Conservation (phyloP, 169 alveolate genomes). For the Plasmodium yoelii region DNA sequence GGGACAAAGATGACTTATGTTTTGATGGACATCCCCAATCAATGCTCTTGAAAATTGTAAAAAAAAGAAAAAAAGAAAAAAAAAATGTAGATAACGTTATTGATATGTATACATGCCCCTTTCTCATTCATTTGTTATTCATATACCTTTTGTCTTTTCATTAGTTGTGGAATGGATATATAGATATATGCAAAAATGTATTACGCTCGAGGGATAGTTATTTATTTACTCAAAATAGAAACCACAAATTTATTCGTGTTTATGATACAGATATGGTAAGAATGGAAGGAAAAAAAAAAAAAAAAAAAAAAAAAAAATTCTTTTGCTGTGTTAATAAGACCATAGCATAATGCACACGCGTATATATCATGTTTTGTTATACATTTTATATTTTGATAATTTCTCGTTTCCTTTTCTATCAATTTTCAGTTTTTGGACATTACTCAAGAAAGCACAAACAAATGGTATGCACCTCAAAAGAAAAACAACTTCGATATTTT, state of each 20-base stretch:
- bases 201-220: conserved; percentile 37
- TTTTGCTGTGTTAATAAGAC: neutral
- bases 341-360: neutral
- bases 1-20: conserved; percentile 44
- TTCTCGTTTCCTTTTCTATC: neutral
- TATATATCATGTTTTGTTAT: neutral
- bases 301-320: too few relatives aligned
- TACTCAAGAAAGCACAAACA: conserved; percentile 9
- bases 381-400: neutral
- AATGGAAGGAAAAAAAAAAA: neutral
- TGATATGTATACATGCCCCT: neutral
- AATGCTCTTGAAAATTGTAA: conserved; percentile 38
- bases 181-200: conserved; percentile 50
- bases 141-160: neutral
- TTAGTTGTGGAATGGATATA: conserved; percentile 54
- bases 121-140: neutral
- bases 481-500: neutral
- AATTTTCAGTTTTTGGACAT: conserved; percentile 33
- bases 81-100: neutral
- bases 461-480: conserved; percentile 3
- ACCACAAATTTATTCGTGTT: conserved; percentile 38
- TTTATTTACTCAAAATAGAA: conserved; percentile 28
- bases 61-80: neutral
- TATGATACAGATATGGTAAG: conserved; percentile 50
- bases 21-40: conserved; percentile 71